Evolutionary conservation across 345 rosid species (phyloP).

Genomic region (Tarenaya hassleriana): DNA sequence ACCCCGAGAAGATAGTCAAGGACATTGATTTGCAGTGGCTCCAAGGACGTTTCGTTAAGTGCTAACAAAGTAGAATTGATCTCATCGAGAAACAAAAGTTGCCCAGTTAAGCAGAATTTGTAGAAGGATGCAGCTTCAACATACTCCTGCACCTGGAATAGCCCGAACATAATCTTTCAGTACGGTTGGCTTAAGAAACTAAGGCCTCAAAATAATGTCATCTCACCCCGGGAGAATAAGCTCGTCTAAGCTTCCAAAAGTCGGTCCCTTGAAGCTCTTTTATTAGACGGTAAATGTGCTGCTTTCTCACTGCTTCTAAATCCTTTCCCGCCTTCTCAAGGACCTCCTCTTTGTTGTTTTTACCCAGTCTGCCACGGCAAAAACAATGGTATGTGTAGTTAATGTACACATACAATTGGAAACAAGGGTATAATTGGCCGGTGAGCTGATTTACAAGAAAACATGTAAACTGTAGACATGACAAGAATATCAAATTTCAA

Average conservation of each 20-base stretch:
- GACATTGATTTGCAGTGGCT: conserved; percentile 76
- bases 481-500: too few relatives aligned
- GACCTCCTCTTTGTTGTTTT: conserved; percentile 61
- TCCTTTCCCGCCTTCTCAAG: conserved; percentile 78
- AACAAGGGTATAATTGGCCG: neutral
- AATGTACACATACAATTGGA: conserved; percentile 2
- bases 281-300: conserved; percentile 52
- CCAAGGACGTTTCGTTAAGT: conserved; percentile 56
- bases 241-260: conserved; percentile 86
- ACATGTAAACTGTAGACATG: neutral
- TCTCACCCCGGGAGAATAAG: conserved; percentile 91
- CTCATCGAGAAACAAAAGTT: conserved; percentile 62
- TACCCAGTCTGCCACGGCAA: conserved; percentile 50
- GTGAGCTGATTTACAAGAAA: too few relatives aligned
- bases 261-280: conserved; percentile 85
- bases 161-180: conserved; percentile 7
- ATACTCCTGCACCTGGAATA: conserved; percentile 77
- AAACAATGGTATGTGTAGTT: neutral
- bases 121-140: conserved; percentile 94
- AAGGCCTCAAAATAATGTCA: conserved; percentile 4
- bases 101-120: conserved; percentile 66
- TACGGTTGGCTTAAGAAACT: conserved; percentile 1
- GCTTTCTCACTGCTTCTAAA: conserved; percentile 56
- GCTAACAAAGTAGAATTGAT: conserved; percentile 59
- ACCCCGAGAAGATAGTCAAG: conserved; percentile 97